These are phyloP conservation scores for Boletus speciosus DNA, from an alignment of 768 basidiomycete genomes.

Conservation along the genomic window DNA sequence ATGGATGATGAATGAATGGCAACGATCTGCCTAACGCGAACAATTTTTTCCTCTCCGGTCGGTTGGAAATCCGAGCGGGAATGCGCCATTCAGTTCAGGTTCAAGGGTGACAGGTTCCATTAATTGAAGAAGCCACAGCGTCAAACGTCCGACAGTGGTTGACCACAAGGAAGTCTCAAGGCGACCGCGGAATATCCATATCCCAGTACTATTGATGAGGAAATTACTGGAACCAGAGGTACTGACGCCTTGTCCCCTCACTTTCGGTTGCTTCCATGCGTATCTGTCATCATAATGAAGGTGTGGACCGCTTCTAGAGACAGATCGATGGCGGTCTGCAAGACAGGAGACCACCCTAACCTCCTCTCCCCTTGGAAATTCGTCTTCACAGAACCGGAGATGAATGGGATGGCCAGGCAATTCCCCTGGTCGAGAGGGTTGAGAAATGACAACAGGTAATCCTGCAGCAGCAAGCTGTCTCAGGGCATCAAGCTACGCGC, in stretches of 20 bases:
- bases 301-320: slow-evolving; percentile 4
- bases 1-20: slow-evolving; percentile 20
- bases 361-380: slow-evolving; percentile 13
- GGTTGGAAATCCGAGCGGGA: slow-evolving; percentile 14
- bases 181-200: slow-evolving; percentile 19
- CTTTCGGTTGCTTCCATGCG: slow-evolving; percentile 9
- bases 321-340: slow-evolving; percentile 19
- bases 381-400: slow-evolving; percentile 20
- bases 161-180: slow-evolving; percentile 27
- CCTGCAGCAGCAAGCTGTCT: slow-evolving; percentile 5
- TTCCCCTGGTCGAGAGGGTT: slow-evolving; percentile 3
- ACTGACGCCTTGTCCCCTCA: slow-evolving; percentile 12
- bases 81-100: neutral
- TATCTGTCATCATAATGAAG: slow-evolving; percentile 15
- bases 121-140: slow-evolving; percentile 16
- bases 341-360: slow-evolving; percentile 12
- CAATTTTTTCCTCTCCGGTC: slow-evolving; percentile 7
- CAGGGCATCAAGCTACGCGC: slow-evolving; percentile 22
- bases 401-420: slow-evolving; percentile 15
- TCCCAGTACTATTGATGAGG: slow-evolving; percentile 3
- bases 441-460: slow-evolving; percentile 9
- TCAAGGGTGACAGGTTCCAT: slow-evolving; percentile 15
- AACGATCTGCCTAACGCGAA: slow-evolving; percentile 10
- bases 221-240: slow-evolving; percentile 9
- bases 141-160: slow-evolving; percentile 3